Base-by-base conservation (phyloP, 1,284 basidiomycete species). In the Leccinum variabile region DNA sequence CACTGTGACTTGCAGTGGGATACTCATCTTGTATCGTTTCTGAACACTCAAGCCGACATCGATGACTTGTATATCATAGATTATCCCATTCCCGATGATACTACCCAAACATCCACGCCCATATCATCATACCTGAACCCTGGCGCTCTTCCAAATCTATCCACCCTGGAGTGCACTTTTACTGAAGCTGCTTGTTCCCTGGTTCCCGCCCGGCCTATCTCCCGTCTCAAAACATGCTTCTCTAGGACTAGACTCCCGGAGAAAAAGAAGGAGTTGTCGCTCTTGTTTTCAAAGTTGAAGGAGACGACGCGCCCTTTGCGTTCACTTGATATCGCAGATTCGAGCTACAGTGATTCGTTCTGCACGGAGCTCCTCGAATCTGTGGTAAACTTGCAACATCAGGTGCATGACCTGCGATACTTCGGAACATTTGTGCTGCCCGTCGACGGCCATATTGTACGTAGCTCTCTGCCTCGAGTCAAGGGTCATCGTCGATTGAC, bases 1-100 rank as follows among this genome's bases (percentile, higher is more conserved):
- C 83, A 86, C 67, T 88, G 85, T 68, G 87, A 88, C 68, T 78
- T 89, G 57, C 77, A 81, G 60, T 89, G 87, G 87, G 84, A 88
- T 68, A 63, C 66, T 8, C 69, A 81, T 63, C 82, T 89, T 35
- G 75, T 82, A 46, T 68, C 75, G 28, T 89, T 89, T 70, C 78
- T 89, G 14, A 80, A 81, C 59, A 70, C 72, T 1, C 87, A 89
- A 68, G 64, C 65, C 44, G 75, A 77, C 39, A 79, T 89, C 56
- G 69, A 76, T 62, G 85, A 88, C 67, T 77, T 89, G 49, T 86
- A 81, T 69, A 80, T 89, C 59, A 70, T 81, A 62, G 87, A 89
- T 72, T 89, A 81, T 70, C 77, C 77, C 61, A 77, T 79, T 33
- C 33, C 63, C n/a, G 59, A 60, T 9, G 52, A 56, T 30, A 53